Conservation (phyloP, 345 rosid genomes). For the Citropsis articulata region DNA sequence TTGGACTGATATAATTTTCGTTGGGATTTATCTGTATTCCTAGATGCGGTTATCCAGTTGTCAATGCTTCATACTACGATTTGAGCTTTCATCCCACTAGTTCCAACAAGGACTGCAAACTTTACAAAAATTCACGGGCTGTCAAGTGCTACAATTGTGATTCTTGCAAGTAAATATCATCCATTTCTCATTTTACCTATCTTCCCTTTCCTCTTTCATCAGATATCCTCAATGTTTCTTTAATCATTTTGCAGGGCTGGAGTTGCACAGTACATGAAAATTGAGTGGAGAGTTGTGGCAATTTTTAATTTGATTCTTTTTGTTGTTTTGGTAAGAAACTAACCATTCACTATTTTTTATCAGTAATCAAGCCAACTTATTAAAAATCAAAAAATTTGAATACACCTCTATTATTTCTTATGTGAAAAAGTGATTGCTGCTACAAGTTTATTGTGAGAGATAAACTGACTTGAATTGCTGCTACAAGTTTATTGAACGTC, state of each 20-base stretch:
- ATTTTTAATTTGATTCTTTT: conserved; percentile 71
- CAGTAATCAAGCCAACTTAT: neutral
- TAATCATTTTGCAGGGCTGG: conserved; percentile 61
- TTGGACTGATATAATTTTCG: neutral
- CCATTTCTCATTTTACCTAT: neutral
- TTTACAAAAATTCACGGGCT: conserved; percentile 61
- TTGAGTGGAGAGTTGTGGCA: conserved; percentile 88
- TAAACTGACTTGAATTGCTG: neutral
- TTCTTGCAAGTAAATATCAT: conserved; percentile 78
- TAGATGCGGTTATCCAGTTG: conserved; percentile 85
- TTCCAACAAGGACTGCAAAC: conserved; percentile 79
- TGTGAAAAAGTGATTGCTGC: neutral
- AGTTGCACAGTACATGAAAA: conserved; percentile 95
- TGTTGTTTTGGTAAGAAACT: conserved; percentile 61
- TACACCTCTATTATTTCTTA: neutral
- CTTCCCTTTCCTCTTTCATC: neutral
- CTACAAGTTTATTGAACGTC: neutral
- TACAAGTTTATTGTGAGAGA: neutral
- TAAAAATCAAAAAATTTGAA: neutral
- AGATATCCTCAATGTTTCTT: conserved; percentile 5
- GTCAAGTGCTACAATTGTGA: conserved; percentile 87
- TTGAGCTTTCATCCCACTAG: conserved; percentile 85
- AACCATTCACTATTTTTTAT: neutral
- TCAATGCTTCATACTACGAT: conserved; percentile 77
- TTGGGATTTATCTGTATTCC: conserved; percentile 9